Evolutionary conservation across 257 asterid species (phyloP), one percentile per base, ranked within the genome.

Genomic region (Datura wrightii): DNA sequence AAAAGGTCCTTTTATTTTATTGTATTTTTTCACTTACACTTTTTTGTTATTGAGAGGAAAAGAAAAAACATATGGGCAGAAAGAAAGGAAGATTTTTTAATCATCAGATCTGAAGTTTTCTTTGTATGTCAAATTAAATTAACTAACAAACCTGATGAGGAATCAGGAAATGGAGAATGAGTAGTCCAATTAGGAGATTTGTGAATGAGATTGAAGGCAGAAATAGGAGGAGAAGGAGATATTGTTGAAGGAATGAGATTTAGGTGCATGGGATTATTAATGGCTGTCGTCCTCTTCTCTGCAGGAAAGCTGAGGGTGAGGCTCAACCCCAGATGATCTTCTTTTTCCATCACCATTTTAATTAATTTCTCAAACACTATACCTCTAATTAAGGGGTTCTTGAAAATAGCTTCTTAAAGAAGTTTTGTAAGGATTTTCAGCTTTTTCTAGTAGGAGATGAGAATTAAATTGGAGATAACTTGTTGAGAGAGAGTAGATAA

Each of bases 301-400:
- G 91, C 82, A 11, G 91, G 86, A 83, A 91, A 90, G 79, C 83
- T 92, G 85, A 92, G 87, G 85, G 97, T 92, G 66, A 94, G 70
- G 36, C 95, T 91, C 89, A 94, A 87, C 34, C 95, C 97, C 93
- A 92, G 88, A 86, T 92, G 88, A 86, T 92, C 97, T 85, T 91
- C 97, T 50, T 84, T 91, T 39, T 79, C 92, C 65, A 86, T 88
- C 90, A 88, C 87, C 94, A 91, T 93, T 66, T 85, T 89, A 18
- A 41, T 70, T 70, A 16, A 56, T 53, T 24, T 63, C 69, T 62
- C 41, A 10, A 14, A 54, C 7, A 62, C 6, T 2, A 31, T 62
- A 62, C n/a, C 31, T 83, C 24, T 65, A 24, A 24, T 24, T 24
- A 24, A 24, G 31, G 31, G 31, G 31, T 24, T 24, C 31, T 24